These are phyloP conservation scores for Aspergillus quadrilineatus DNA, from an alignment of 2,329 filamentous ascomycete species.

Conservation along the genomic window DNA sequence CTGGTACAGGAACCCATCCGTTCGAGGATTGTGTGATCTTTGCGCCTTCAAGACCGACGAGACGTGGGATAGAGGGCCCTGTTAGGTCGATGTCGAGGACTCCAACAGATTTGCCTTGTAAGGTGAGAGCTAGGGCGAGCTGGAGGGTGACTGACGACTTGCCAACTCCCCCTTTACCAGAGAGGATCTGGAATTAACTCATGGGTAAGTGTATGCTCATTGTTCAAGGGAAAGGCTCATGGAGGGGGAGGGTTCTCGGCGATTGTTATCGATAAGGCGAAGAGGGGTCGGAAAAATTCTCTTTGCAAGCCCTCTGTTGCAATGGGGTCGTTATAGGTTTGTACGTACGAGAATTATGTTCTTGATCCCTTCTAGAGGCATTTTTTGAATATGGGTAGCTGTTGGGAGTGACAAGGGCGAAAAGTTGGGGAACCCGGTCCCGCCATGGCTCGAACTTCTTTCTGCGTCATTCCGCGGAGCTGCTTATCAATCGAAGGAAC, in stretches of 20 bases:
- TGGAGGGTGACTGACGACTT: conserved; percentile 98
- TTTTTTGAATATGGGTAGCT: conserved; percentile 18
- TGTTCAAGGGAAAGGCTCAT: not conserved
- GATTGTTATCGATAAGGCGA: conserved; percentile 42
- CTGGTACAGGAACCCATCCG: conserved; percentile 86
- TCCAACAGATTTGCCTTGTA: conserved; percentile 83
- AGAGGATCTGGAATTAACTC: conserved; percentile 61
- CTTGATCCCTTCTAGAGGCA: conserved; percentile 46
- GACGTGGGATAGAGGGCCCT: conserved; percentile 90
- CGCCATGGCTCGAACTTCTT: conserved; percentile 20
- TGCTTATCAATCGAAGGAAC: conserved; percentile 28
- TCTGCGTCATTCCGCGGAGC: conserved; percentile 28
- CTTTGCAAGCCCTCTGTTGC: not conserved
- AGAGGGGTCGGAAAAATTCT: conserved; percentile 20
- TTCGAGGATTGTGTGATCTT: conserved; percentile 90
- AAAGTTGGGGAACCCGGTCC: conserved; percentile 18
- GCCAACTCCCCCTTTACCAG: conserved; percentile 95
- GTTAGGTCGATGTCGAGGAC: conserved; percentile 96
- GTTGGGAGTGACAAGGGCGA: conserved; percentile 1
- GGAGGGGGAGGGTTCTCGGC: not conserved
- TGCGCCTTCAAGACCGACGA: conserved; percentile 83
- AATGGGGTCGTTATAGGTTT: not conserved
- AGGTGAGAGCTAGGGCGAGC: conserved; percentile 81
- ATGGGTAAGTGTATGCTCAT: not conserved
- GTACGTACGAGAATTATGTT: conserved; percentile 44